A percentile compares a stretch with the other conserved stretches of the same genome.
phyloP scores from a whole-genome alignment of 805 yeast genomes.

The Metschnikowia proteae region DNA sequence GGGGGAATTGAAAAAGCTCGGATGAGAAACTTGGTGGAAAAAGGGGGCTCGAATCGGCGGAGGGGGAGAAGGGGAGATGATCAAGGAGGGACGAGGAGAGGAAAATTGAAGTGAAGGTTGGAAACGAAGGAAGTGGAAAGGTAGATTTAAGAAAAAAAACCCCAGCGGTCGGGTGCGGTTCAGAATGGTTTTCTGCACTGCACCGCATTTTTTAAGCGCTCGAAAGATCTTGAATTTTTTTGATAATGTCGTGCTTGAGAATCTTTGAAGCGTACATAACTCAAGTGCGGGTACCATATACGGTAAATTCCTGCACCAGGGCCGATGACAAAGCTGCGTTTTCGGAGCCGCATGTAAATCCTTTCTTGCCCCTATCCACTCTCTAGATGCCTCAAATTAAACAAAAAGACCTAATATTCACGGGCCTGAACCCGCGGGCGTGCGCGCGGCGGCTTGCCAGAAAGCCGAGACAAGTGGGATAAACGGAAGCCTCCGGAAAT shows the following conservation, averaged over 20 bases:
- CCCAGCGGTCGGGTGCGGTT: constrained; percentile 4
- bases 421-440: neutral
- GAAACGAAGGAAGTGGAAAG: neutral
- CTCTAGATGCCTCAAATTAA: neutral
- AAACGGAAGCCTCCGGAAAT: neutral
- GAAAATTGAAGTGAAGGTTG: neutral
- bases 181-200: constrained; percentile 6
- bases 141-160: neutral
- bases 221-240: constrained; percentile 4
- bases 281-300: constrained; percentile 3
- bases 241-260: constrained; percentile 2
- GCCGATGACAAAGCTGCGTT: neutral
- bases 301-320: neutral
- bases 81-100: neutral
- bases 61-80: too few species aligned
- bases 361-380: neutral
- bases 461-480: neutral
- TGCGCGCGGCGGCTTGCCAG: neutral
- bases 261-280: neutral
- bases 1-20: neutral
- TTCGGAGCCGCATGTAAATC: neutral
- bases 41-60: neutral
- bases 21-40: neutral
- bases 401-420: neutral
- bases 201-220: constrained; percentile 5